Evolutionary conservation across 805 yeast genomes (phyloP).

Genomic region (Teunomyces pallodes): DNA sequence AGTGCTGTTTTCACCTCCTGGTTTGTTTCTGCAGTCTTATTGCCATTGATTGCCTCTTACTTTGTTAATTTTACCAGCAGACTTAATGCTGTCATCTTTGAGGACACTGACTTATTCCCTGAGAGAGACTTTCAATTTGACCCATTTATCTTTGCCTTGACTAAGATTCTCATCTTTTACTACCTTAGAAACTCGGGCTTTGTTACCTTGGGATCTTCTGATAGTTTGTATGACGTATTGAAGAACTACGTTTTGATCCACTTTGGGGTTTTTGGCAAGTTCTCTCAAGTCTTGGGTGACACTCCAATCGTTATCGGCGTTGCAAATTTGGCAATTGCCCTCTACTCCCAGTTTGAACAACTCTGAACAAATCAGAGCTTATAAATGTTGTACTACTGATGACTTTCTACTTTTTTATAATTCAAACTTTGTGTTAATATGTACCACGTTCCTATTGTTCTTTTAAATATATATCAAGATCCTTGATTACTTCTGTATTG

Average conservation of each 20-base stretch:
- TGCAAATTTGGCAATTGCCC: slow-evolving; percentile 46
- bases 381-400: neutral
- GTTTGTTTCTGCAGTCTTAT: slow-evolving; percentile 36
- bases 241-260: slow-evolving; percentile 31
- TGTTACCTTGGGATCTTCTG: slow-evolving; percentile 23
- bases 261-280: slow-evolving; percentile 38
- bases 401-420: slow-evolving; percentile 8
- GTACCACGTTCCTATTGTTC: slow-evolving; percentile 1
- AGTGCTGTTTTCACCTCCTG: slow-evolving; percentile 39
- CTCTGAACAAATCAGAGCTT: slow-evolving; percentile 17
- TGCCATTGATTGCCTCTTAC: slow-evolving; percentile 47
- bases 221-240: slow-evolving; percentile 26
- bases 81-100: slow-evolving; percentile 25
- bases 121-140: slow-evolving; percentile 45
- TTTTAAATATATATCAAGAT: slow-evolving; percentile 6
- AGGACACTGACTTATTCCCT: slow-evolving; percentile 31
- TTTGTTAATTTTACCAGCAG: slow-evolving; percentile 52
- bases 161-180: slow-evolving; percentile 44
- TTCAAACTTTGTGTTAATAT: slow-evolving; percentile 2
- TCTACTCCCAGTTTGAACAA: slow-evolving; percentile 52
- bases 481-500: slow-evolving; percentile 12
- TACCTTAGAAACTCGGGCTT: slow-evolving; percentile 33
- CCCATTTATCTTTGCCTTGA: slow-evolving; percentile 47
- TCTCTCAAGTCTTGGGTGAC: slow-evolving; percentile 39
- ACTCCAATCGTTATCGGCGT: slow-evolving; percentile 47